phyloP scores from a whole-genome alignment of 1,284 basidiomycete genomes.

The Moesziomyces globuligerus region DNA sequence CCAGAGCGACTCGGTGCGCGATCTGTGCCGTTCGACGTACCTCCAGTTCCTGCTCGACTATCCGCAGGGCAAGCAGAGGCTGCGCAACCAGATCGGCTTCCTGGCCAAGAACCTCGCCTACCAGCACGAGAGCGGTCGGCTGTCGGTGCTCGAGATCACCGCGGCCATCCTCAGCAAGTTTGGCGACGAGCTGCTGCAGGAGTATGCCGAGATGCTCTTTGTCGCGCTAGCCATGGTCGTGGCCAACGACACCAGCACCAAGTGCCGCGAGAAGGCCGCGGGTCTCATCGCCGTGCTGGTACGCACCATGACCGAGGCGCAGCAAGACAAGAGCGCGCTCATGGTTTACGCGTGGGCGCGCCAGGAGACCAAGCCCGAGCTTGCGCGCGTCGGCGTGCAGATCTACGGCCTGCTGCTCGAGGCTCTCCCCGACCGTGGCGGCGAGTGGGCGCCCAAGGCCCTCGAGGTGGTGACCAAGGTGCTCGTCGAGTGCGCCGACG shows the following conservation, averaged over 20 bases:
- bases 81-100: conserved; percentile 89
- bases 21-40: conserved; percentile 85
- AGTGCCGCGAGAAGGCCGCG: conserved; percentile 87
- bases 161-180: conserved; percentile 87
- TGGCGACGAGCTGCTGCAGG: conserved; percentile 77
- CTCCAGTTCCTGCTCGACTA: conserved; percentile 97
- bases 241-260: conserved; percentile 90
- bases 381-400: conserved; percentile 80
- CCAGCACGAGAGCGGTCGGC: conserved; percentile 86
- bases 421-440: conserved; percentile 60
- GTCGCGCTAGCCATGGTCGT: conserved; percentile 90
- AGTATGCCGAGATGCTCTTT: conserved; percentile 90
- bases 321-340: conserved; percentile 74
- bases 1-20: conserved; percentile 89
- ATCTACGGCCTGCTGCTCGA: conserved; percentile 69
- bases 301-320: conserved; percentile 75
- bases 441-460: conserved; percentile 33
- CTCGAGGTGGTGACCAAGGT: conserved; percentile 29
- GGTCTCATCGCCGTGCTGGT: conserved; percentile 83
- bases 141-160: conserved; percentile 91
- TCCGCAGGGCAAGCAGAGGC: conserved; percentile 90
- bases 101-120: conserved; percentile 94
- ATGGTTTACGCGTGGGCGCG: conserved; percentile 83
- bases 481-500: conserved; percentile 44
- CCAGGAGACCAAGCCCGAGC: conserved; percentile 73